phyloP scores from a whole-genome alignment of 257 asterid species.

The Echium plantagineum region DNA sequence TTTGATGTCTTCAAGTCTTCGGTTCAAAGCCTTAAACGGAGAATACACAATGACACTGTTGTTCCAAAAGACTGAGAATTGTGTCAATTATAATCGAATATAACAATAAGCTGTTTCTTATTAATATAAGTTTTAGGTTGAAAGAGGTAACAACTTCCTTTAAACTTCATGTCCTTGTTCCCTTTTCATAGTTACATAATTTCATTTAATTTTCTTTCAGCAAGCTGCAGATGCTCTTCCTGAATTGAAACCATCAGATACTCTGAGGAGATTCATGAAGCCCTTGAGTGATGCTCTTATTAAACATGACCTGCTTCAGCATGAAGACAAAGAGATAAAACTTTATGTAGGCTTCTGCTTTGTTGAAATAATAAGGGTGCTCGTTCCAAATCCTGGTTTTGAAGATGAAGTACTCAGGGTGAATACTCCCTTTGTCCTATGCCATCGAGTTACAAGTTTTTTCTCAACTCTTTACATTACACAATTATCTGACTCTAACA shows the following conservation, averaged over 20 bases:
- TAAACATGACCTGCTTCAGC: conserved; percentile 45
- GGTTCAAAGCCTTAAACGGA: no score
- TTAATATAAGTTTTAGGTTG: no score
- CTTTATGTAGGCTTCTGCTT: conserved; percentile 61
- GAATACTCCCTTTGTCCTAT: conserved; percentile 9
- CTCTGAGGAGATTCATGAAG: conserved; percentile 25
- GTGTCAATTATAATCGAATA: no score
- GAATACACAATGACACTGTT: no score
- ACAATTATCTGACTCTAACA: conserved; percentile 1
- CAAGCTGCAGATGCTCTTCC: conserved; percentile 49
- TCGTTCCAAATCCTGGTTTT: conserved; percentile 66
- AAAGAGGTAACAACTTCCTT: not conserved
- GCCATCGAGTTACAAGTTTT: not conserved
- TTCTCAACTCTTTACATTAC: not conserved
- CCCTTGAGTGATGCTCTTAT: conserved; percentile 50
- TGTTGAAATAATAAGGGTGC: conserved; percentile 50
- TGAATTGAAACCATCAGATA: conserved; percentile 40
- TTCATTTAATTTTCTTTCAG: conserved; percentile 27
- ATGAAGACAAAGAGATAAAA: conserved; percentile 59
- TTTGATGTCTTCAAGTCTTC: no score
- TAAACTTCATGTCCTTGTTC: not conserved
- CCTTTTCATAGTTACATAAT: conserved; percentile 10
- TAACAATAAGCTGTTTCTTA: no score
- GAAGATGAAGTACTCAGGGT: conserved; percentile 50
- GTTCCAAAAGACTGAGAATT: no score